Conservation (phyloP, 805 yeast species). For the Wickerhamomyces bovis region DNA sequence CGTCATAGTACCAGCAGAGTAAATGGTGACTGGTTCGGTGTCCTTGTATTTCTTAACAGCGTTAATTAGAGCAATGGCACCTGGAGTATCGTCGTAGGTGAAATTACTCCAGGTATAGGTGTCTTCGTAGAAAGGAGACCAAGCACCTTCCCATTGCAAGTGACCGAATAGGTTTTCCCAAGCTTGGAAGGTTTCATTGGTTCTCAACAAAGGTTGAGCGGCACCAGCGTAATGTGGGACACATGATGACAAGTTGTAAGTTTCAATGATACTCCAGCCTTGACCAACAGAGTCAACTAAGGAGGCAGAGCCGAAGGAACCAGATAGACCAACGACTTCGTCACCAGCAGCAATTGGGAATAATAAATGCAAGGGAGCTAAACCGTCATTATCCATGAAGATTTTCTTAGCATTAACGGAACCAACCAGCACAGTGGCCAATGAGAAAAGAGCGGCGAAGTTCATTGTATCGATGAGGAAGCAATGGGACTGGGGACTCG, state of each 20-base stretch:
- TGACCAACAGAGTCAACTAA: conserved; percentile 32
- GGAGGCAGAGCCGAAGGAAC: conserved; percentile 34
- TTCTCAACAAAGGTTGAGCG: conserved; percentile 33
- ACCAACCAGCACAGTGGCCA: background rate
- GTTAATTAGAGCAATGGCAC: conserved; percentile 34
- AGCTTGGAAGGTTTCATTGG: conserved; percentile 32
- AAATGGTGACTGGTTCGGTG: conserved; percentile 30
- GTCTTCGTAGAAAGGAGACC: conserved; percentile 28
- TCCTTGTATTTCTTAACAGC: conserved; percentile 34
- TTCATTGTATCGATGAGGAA: background rate
- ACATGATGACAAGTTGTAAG: conserved; percentile 32
- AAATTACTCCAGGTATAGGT: conserved; percentile 28
- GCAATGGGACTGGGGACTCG: background rate
- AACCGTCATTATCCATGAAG: conserved; percentile 38
- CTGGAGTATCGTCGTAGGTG: conserved; percentile 26
- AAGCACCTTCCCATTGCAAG: conserved; percentile 40
- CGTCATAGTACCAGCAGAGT: conserved; percentile 38
- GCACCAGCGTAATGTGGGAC: conserved; percentile 35
- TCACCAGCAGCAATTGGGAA: conserved; percentile 34
- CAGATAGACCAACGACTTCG: conserved; percentile 35
- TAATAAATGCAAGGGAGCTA: conserved; percentile 30
- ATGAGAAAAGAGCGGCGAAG: background rate
- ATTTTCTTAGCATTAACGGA: conserved; percentile 26
- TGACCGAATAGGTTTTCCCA: conserved; percentile 35
- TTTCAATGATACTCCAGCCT: conserved; percentile 26